Base-by-base conservation (phyloP, 1,139 yeast species). In the Geotrichum citri-aurantii region DNA sequence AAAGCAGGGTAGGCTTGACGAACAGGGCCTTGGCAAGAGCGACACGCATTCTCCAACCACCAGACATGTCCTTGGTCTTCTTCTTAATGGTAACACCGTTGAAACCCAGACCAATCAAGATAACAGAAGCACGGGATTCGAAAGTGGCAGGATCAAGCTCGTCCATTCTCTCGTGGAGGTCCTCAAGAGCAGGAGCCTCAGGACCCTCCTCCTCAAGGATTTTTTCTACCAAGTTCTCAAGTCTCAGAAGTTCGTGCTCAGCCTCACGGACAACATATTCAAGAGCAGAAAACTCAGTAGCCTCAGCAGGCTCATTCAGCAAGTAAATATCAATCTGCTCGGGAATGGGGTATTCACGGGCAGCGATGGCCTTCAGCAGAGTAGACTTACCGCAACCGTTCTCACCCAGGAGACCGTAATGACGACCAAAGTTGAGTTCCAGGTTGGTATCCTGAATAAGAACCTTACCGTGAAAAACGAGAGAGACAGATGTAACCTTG, bases 361-460 rank as follows among this genome's bases (percentile, higher is more conserved):
- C 95, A 62, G 98, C 97, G 69, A 95, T 77, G 48, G 98, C 86
- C 75, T 88, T 89, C 73, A 93, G 78, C 70, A 93, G 85, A 33
- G 99, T 93, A 50, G 98, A 91, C 77, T 93, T 93, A 79, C 99
- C 99, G 79, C 99, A 93, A 64, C 99, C 99, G 75, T 93, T 93
- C 77, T 92, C 98, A 73, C 99, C 99, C 69, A 95, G 81, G 66
- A 93, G 81, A 62, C 76, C 77, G 73, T 95, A 93, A 76, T 97
- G 85, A 79, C 97, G 89, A 72, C 99, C 99, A 75, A 85, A 92
- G 78, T 93, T 95, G 78, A 93, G 84, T 79, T 93, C 99, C 68
- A 93, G 77, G 54, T 81, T 81, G 50, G 98, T 86, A 75, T 93
- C 99, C 77, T 90, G 97, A 68, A 93, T 81, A 73, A 93, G 79